Evolutionary conservation across 352 stramenopile genomes (phyloP).

Genomic region (Pythium sp.): DNA sequence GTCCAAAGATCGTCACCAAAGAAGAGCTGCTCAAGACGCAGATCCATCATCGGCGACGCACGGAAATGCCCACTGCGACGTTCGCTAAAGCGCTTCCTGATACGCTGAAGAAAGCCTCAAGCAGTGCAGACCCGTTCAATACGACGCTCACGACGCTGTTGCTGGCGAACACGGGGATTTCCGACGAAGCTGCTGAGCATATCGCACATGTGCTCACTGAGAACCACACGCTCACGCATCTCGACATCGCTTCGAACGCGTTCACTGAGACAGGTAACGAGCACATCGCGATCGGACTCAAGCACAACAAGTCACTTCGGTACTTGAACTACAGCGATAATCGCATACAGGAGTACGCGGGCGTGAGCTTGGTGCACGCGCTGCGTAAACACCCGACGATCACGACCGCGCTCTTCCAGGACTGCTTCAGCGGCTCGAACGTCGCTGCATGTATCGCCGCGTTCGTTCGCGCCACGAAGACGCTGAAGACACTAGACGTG

Average conservation of each 20-base stretch:
- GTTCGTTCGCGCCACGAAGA: slow-evolving; percentile 25
- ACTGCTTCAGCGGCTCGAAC: slow-evolving; percentile 40
- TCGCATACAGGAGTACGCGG: slow-evolving; percentile 36
- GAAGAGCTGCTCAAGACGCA: slow-evolving; percentile 55
- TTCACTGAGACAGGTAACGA: slow-evolving; percentile 36
- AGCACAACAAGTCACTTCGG: slow-evolving; percentile 41
- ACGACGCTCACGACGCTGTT: slow-evolving; percentile 52
- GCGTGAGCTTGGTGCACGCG: slow-evolving; percentile 32
- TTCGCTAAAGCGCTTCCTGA: slow-evolving; percentile 8
- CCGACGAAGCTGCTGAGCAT: slow-evolving; percentile 41
- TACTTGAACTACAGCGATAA: slow-evolving; percentile 66
- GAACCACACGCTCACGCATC: slow-evolving; percentile 47
- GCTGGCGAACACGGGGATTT: slow-evolving; percentile 60
- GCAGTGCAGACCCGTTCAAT: slow-evolving; percentile 41
- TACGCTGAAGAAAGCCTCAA: background rate
- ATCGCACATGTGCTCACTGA: slow-evolving; percentile 41
- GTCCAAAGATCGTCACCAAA: slow-evolving; percentile 36
- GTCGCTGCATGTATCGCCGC: slow-evolving; percentile 32
- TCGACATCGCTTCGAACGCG: slow-evolving; percentile 54
- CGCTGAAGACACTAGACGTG: slow-evolving; percentile 50
- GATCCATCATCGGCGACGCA: slow-evolving; percentile 27
- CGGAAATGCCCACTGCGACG: slow-evolving; percentile 19
- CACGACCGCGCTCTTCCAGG: slow-evolving; percentile 52
- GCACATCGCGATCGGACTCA: slow-evolving; percentile 44
- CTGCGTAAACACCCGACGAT: slow-evolving; percentile 34